A percentile compares a stretch with the other conserved stretches of the same genome.
These are phyloP conservation scores for Cyclotella cryptica DNA, from an alignment of 108 stramenopile genomes.

Conservation along the genomic window DNA sequence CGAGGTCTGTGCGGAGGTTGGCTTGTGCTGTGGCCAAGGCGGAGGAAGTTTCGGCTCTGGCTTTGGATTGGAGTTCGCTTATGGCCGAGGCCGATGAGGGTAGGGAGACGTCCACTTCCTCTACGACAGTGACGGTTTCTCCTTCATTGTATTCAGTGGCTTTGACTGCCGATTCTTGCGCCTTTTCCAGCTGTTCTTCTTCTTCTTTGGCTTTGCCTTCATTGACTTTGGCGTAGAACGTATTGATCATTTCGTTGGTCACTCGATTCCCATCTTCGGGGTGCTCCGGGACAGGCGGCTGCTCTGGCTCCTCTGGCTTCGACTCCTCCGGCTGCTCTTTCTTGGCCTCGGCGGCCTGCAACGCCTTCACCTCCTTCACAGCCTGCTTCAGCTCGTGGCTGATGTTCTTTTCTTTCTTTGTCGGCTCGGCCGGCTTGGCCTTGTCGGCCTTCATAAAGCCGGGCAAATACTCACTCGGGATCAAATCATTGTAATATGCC, in stretches of 20 bases:
- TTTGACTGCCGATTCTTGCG: slow-evolving; percentile 34
- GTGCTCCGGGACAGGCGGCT: slow-evolving; percentile 26
- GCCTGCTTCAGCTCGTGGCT: slow-evolving; percentile 9
- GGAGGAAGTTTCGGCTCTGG: slow-evolving; percentile 6
- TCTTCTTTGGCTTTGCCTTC: slow-evolving; percentile 37
- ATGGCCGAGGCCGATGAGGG: slow-evolving; percentile 33
- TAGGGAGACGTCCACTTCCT: slow-evolving; percentile 14
- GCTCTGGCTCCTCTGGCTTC: slow-evolving; percentile 25
- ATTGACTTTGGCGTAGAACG: slow-evolving; percentile 13
- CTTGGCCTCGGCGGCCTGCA: background rate
- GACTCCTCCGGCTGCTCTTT: slow-evolving; percentile 4
- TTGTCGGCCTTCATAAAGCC: slow-evolving; percentile 11
- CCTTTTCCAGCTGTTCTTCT: slow-evolving; percentile 38
- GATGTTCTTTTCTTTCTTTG: slow-evolving; percentile 8
- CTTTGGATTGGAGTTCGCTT: slow-evolving; percentile 34
- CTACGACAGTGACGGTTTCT: background rate
- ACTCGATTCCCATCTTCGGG: slow-evolving; percentile 56
- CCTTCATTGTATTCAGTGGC: slow-evolving; percentile 41
- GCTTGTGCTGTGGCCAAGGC: slow-evolving; percentile 31
- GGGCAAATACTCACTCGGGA: slow-evolving; percentile 40
- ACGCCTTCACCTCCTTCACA: slow-evolving; percentile 27
- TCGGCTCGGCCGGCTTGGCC: background rate
- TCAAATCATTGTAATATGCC: slow-evolving; percentile 50
- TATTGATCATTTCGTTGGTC: slow-evolving; percentile 14
- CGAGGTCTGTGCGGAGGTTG: slow-evolving; percentile 49